Conservation (phyloP, 805 yeast species). For the Sugiyamaella valdiviana region DNA sequence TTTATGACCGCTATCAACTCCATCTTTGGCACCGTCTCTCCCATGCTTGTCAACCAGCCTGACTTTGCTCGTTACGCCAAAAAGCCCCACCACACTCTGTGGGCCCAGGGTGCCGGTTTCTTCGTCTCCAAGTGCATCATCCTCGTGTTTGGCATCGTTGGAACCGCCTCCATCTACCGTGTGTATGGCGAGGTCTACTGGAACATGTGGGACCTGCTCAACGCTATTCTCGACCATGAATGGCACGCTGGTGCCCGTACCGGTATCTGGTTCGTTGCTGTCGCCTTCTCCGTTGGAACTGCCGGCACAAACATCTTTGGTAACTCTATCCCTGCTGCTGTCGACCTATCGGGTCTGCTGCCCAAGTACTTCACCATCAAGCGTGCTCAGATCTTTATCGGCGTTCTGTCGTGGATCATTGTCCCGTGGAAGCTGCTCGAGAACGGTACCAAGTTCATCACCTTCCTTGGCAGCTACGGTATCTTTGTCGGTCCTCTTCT, state of each 20-base stretch:
- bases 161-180: constrained; percentile 41
- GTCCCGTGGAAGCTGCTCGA: constrained; percentile 39
- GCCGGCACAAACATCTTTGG: constrained; percentile 32
- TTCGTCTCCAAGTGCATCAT: constrained; percentile 14
- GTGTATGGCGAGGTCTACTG: constrained; percentile 38
- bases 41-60: constrained; percentile 16
- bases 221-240: constrained; percentile 36
- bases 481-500: constrained; percentile 38
- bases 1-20: constrained; percentile 18
- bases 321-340: constrained; percentile 38
- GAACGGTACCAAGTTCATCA: constrained; percentile 33
- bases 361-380: constrained; percentile 55
- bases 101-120: constrained; percentile 13
- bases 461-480: constrained; percentile 34
- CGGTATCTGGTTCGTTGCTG: constrained; percentile 14
- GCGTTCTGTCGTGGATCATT: constrained; percentile 13
- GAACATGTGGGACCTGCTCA: constrained; percentile 42
- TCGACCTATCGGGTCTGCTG: constrained; percentile 48
- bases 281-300: constrained; percentile 24
- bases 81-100: constrained; percentile 9
- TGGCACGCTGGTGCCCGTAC: constrained; percentile 37
- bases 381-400: constrained; percentile 38
- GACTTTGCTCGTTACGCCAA: constrained; percentile 15
- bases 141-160: constrained; percentile 36
- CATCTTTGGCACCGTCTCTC: constrained; percentile 17